phyloP scores from a whole-genome alignment of 1,139 yeast species.

The Pneumocystis jirovecii region DNA sequence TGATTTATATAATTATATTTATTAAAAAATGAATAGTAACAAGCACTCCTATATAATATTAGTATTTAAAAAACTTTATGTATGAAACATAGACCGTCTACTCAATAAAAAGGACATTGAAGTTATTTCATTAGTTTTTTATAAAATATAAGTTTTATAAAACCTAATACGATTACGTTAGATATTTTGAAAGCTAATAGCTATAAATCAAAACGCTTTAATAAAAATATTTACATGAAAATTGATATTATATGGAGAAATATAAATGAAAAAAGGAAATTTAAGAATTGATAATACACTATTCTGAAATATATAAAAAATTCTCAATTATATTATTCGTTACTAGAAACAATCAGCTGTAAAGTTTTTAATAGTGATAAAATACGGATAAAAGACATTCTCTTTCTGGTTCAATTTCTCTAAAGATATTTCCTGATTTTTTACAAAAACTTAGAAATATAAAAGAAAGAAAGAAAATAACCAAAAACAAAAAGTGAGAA shows the following conservation, averaged over 20 bases:
- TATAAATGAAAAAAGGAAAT: background rate
- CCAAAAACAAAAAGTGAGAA: background rate
- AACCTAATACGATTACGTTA: background rate
- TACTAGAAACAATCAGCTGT: background rate
- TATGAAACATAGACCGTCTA: background rate
- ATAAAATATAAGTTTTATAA: background rate
- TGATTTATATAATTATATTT: background rate
- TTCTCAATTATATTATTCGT: background rate
- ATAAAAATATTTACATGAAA: background rate
- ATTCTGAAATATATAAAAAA: background rate
- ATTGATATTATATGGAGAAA: background rate
- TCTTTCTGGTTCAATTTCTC: background rate
- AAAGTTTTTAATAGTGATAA: background rate
- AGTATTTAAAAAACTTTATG: background rate
- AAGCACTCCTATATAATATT: background rate
- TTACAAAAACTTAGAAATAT: background rate
- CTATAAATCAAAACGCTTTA: background rate
- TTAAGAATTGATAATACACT: too few relatives aligned
- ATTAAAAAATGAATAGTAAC: background rate
- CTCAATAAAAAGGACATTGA: background rate
- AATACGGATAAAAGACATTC: background rate
- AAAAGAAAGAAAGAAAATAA: background rate
- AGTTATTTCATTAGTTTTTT: background rate
- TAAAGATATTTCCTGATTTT: background rate
- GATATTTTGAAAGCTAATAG: background rate